Conservation (phyloP, 768 basidiomycete genomes). For the Amanita rimosa region DNA sequence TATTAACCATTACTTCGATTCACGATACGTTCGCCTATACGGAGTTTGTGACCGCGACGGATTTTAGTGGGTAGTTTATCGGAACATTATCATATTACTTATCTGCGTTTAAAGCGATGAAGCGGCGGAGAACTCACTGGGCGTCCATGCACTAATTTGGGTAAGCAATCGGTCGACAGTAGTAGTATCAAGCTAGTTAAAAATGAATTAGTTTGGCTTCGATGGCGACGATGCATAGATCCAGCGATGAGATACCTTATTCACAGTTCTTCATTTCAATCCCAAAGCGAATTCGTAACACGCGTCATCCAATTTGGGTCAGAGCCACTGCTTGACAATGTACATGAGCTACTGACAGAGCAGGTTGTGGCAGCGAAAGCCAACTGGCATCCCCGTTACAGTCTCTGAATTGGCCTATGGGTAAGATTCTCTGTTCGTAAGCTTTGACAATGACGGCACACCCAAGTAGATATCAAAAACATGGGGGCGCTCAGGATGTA, state of each 20-base stretch:
- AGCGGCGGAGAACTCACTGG: slow-evolving; percentile 37
- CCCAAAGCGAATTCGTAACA: slow-evolving; percentile 40
- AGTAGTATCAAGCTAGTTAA: no score
- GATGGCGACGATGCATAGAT: slow-evolving; percentile 30
- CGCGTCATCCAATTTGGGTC: slow-evolving; percentile 48
- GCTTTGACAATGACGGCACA: not conserved
- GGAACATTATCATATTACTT: not conserved
- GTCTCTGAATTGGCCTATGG: slow-evolving; percentile 41
- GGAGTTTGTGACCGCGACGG: slow-evolving; percentile 23
- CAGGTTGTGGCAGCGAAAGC: slow-evolving; percentile 35
- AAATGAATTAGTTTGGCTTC: slow-evolving; percentile 21
- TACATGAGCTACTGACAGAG: slow-evolving; percentile 28
- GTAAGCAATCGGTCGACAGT: slow-evolving; percentile 22
- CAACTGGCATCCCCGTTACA: slow-evolving; percentile 41
- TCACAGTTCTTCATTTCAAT: slow-evolving; percentile 32
- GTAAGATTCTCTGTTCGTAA: slow-evolving; percentile 14
- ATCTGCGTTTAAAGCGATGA: slow-evolving; percentile 22
- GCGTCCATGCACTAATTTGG: slow-evolving; percentile 54
- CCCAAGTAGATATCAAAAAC: slow-evolving; percentile 23
- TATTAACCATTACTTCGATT: slow-evolving; percentile 37
- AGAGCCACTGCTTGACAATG: slow-evolving; percentile 43
- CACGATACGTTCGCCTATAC: slow-evolving; percentile 42
- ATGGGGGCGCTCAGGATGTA: slow-evolving; percentile 38
- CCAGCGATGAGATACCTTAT: slow-evolving; percentile 29
- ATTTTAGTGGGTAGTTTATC: slow-evolving; percentile 20